Base-by-base conservation (phyloP, 2,329 filamentous ascomycete genomes). In the Pseudocercospora fijiensis region DNA sequence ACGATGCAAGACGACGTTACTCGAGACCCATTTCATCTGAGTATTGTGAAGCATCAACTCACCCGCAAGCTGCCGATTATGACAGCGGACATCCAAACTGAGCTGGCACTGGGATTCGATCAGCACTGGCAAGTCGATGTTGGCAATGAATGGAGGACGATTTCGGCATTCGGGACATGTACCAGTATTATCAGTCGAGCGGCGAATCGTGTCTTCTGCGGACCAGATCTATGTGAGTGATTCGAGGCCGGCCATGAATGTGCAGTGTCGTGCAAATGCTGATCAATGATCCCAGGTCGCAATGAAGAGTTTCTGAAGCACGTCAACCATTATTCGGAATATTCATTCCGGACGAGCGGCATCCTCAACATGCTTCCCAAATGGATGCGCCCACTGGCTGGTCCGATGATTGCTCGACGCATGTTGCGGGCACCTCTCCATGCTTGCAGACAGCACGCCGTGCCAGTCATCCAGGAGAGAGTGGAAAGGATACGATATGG, bases 181-280 rank as follows among this genome's bases (percentile, higher is more conserved):
- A 60, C 55, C 41, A 64, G 57, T 26, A 66, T 70, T 16, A 56
- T 70, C 28, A 67, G 67, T 30, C 45, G 62, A 28, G 68, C 63
- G 2, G 68, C 68, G 1, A 70, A 70, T 28, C 60, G 67, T n/a
- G 65, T 69, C 9, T 66, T 70, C 27, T 60, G 61, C 30, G 67
- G 68, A 10, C 55, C 43, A 10, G 65, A 66, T 22, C 61, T 70
- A 11, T 69, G 68, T 49, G 22, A 26, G 45, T 49, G 37, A 41
- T 8, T 41, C 37, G 16, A n/a, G 37, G 4, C 8, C 9, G 20
- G 4, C 8, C 9, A 9, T 49, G 45, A 49, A 24, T 24, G 11
- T 49, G 45, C 18, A n/a, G 18, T 16, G 7, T 37, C 13, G 43
- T 3, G 43, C 43, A 47, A 20, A 47, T 47, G 20, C 45, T 49